A percentile compares a stretch with the other conserved stretches of the same genome.
Conservation (phyloP, 2,329 filamentous ascomycete species). For the Xylaria sp. region DNA sequence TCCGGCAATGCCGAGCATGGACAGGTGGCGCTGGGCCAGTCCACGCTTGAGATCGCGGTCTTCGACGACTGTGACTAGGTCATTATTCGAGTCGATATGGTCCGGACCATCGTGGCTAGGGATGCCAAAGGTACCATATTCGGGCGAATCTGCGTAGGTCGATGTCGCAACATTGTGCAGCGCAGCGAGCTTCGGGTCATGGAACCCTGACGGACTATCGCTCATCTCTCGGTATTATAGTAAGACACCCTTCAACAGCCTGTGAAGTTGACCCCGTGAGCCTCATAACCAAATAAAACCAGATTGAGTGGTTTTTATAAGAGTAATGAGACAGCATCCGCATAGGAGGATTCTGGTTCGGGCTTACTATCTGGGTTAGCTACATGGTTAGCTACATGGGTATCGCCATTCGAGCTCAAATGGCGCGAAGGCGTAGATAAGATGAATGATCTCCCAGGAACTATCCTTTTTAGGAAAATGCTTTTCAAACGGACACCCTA, state of each 20-base stretch:
- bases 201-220: conserved; percentile 20
- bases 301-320: conserved; percentile 1
- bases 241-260: conserved; percentile 15
- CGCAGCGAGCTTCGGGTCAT: conserved; percentile 22
- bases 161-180: conserved; percentile 24
- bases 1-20: conserved; percentile 71
- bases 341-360: conserved; percentile 5
- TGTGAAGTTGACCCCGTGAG: background rate
- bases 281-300: conserved; percentile 4
- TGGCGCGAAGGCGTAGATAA: conserved; percentile 28
- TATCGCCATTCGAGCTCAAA: conserved; percentile 33
- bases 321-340: background rate
- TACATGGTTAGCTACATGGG: background rate
- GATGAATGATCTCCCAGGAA: background rate
- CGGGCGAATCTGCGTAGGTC: conserved; percentile 25
- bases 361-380: background rate
- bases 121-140: conserved; percentile 36
- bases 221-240: conserved; percentile 29
- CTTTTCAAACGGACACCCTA: background rate
- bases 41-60: conserved; percentile 60
- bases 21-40: conserved; percentile 66
- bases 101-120: conserved; percentile 15
- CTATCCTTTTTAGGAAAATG: background rate
- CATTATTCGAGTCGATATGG: conserved; percentile 48
- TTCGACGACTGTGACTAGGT: conserved; percentile 62